phyloP scores from a whole-genome alignment of 2,329 filamentous ascomycete genomes.

The Periconia digitata region DNA sequence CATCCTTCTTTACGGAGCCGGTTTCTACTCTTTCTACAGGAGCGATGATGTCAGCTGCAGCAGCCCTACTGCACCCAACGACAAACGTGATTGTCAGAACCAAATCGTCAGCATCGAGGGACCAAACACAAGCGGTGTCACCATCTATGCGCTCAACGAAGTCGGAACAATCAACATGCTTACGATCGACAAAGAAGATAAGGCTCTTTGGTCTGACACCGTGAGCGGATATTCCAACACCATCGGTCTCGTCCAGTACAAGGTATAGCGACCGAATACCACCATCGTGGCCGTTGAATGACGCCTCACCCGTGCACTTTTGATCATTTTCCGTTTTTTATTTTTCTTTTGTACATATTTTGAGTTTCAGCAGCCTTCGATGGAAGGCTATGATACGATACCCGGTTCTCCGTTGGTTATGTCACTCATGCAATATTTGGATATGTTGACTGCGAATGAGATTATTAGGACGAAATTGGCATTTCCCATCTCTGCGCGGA shows the following conservation, averaged over 20 bases:
- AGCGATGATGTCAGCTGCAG: conserved; percentile 56
- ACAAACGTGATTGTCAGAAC: conserved; percentile 50
- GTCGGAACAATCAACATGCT: conserved; percentile 52
- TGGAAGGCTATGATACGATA: too few relatives aligned
- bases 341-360: too few relatives aligned
- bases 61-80: conserved; percentile 23
- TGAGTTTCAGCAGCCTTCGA: too few relatives aligned
- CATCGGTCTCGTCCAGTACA: conserved; percentile 38
- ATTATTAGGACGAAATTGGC: too few relatives aligned
- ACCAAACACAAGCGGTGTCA: conserved; percentile 29
- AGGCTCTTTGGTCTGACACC: conserved; percentile 53
- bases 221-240: conserved; percentile 43
- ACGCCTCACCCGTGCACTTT: too few relatives aligned
- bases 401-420: too few relatives aligned
- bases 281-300: too few relatives aligned
- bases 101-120: conserved; percentile 55
- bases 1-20: conserved; percentile 64
- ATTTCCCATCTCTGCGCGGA: too few relatives aligned
- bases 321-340: too few relatives aligned
- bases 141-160: conserved; percentile 54
- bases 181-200: conserved; percentile 45
- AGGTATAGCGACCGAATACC: too few relatives aligned
- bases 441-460: too few relatives aligned
- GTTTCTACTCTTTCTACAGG: conserved; percentile 70
- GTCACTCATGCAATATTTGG: too few relatives aligned